A percentile compares a stretch with the other conserved stretches of the same genome.
These are phyloP conservation scores for Fusarium sulawesiense DNA, from an alignment of 2,329 filamentous ascomycete species.

Conservation along the genomic window DNA sequence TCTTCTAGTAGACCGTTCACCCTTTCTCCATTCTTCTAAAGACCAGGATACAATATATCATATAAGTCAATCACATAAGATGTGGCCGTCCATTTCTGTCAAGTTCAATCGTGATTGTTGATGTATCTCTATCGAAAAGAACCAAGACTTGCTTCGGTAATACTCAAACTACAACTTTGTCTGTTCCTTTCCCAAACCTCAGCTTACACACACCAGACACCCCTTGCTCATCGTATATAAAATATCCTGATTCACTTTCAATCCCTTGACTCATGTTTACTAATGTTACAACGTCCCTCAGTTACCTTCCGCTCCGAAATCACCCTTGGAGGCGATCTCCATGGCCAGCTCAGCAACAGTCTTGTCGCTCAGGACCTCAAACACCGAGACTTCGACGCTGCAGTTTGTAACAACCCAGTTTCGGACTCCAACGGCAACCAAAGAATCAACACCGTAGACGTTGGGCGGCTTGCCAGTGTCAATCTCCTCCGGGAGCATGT, in stretches of 20 bases:
- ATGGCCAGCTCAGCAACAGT: constrained; percentile 54
- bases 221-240: constrained; percentile 2
- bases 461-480: constrained; percentile 55
- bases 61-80: neutral
- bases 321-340: constrained; percentile 51
- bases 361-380: constrained; percentile 59
- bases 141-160: neutral
- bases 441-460: constrained; percentile 64
- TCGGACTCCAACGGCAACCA: constrained; percentile 64
- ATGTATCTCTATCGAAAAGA: neutral
- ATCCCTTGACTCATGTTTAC: neutral
- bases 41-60: neutral
- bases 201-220: neutral
- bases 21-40: neutral
- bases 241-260: neutral
- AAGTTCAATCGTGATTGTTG: neutral
- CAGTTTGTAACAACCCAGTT: constrained; percentile 62
- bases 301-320: constrained; percentile 40
- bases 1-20: neutral
- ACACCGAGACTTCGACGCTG: constrained; percentile 58
- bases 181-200: neutral
- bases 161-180: neutral
- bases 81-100: too few relatives aligned
- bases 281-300: neutral
- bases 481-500: constrained; percentile 58